Evolutionary conservation across 805 yeast genomes (phyloP).

Genomic region (Wickerhamomyces bovis): DNA sequence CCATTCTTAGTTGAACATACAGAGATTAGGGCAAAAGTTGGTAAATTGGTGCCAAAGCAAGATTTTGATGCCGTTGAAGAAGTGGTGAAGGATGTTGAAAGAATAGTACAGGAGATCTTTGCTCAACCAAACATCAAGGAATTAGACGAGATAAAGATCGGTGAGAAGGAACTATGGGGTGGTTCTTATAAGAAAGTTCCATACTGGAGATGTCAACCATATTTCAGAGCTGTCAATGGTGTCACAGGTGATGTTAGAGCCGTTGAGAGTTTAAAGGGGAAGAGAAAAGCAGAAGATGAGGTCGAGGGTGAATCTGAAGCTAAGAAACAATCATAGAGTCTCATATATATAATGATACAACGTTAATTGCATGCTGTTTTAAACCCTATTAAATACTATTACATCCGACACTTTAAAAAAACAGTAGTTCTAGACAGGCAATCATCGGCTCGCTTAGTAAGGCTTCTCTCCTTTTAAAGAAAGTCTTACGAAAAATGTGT

Average conservation of each 20-base stretch:
- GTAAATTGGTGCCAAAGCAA: slow-evolving; percentile 40
- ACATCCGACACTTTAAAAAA: no score
- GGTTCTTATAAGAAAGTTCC: slow-evolving; percentile 79
- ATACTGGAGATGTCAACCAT: slow-evolving; percentile 95
- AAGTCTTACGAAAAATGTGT: no score
- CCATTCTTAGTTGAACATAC: slow-evolving; percentile 75
- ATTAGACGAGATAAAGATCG: slow-evolving; percentile 49
- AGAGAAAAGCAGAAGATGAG: slow-evolving; percentile 11
- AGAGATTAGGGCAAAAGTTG: slow-evolving; percentile 71
- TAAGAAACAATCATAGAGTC: slow-evolving; percentile 7
- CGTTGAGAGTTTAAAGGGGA: slow-evolving; percentile 21
- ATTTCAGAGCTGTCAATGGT: slow-evolving; percentile 86
- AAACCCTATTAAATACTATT: no score
- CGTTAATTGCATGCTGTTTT: no score
- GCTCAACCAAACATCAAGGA: slow-evolving; percentile 44
- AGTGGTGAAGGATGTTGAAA: slow-evolving; percentile 62
- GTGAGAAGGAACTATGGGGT: slow-evolving; percentile 64
- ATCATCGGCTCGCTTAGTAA: no score
- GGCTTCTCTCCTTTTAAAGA: no score
- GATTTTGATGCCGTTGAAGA: slow-evolving; percentile 45
- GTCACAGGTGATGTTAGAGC: slow-evolving; percentile 43
- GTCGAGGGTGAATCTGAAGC: not conserved
- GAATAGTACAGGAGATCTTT: slow-evolving; percentile 52
- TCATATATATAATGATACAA: not conserved
- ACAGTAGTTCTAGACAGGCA: no score